Evolutionary conservation across 805 yeast species (phyloP).

Genomic region (Myxozyma neotropica): DNA sequence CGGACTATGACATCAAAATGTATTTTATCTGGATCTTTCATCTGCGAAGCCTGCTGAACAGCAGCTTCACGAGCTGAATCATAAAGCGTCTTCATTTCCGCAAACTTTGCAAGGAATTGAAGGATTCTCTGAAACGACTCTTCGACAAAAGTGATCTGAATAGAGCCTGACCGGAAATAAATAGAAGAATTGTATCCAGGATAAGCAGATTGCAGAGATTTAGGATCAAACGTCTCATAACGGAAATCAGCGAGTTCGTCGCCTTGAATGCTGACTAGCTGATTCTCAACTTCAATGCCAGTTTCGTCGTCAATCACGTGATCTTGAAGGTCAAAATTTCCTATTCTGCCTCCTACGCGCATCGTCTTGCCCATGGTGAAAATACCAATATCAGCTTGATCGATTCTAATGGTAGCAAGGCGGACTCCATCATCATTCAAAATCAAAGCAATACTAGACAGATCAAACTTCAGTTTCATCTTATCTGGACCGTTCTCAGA

Average conservation of each 20-base stretch:
- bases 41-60: constrained; percentile 71
- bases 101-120: constrained; percentile 70
- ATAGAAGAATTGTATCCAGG: constrained; percentile 55
- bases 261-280: constrained; percentile 78
- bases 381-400: constrained; percentile 70
- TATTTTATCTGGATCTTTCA: constrained; percentile 60
- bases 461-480: constrained; percentile 64
- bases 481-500: constrained; percentile 25
- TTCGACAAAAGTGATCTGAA: constrained; percentile 77
- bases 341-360: constrained; percentile 71
- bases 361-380: constrained; percentile 73
- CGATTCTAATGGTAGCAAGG: constrained; percentile 74
- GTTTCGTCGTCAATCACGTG: constrained; percentile 52
- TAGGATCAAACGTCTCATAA: constrained; percentile 77
- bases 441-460: constrained; percentile 73
- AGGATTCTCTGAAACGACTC: constrained; percentile 71
- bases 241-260: constrained; percentile 75
- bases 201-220: constrained; percentile 43
- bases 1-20: constrained; percentile 70
- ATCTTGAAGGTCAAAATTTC: constrained; percentile 76
- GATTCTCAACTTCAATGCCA: constrained; percentile 63
- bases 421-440: constrained; percentile 82
- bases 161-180: constrained; percentile 71
- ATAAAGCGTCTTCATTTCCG: constrained; percentile 82
- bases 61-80: constrained; percentile 90